Conservation (phyloP, 768 basidiomycete genomes). For the Boletus sp. region DNA sequence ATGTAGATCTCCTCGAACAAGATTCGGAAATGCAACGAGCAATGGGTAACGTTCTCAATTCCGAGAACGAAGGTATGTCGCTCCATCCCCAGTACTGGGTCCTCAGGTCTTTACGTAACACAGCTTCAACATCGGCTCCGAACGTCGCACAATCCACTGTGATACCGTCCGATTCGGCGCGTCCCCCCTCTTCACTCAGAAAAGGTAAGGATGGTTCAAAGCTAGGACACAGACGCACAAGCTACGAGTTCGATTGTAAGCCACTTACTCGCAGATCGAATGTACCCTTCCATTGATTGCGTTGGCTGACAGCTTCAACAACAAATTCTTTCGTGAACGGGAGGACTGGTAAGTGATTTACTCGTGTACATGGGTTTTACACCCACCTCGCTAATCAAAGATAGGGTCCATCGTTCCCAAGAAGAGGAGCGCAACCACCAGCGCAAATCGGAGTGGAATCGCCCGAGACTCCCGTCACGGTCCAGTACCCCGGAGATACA, state of each 20-base stretch:
- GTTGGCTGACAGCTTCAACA: conserved; percentile 26
- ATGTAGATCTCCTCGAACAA: conserved; percentile 59
- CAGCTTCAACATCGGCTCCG: conserved; percentile 14
- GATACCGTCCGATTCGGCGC: conserved; percentile 5
- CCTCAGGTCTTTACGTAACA: background rate
- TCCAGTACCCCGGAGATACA: conserved; percentile 25
- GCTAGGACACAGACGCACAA: conserved; percentile 6
- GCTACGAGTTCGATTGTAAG: conserved; percentile 20
- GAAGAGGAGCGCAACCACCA: conserved; percentile 35
- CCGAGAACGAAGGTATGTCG: conserved; percentile 38
- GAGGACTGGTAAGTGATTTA: conserved; percentile 23
- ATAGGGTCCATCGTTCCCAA: conserved; percentile 27
- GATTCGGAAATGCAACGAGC: conserved; percentile 72
- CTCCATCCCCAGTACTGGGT: background rate
- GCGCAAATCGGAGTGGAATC: conserved; percentile 50
- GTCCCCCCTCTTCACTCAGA: conserved; percentile 15
- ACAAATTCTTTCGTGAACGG: conserved; percentile 22
- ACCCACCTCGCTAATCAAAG: conserved; percentile 16
- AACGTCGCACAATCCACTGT: conserved; percentile 3
- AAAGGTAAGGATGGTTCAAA: background rate
- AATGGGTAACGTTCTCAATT: conserved; percentile 54
- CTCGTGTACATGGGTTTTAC: background rate
- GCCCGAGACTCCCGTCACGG: conserved; percentile 25
- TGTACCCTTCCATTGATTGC: background rate
- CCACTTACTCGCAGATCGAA: background rate